A percentile compares a stretch with the other conserved stretches of the same genome.
phyloP scores from a whole-genome alignment of 805 yeast species.

The Wickerhamomyces tratensis region DNA sequence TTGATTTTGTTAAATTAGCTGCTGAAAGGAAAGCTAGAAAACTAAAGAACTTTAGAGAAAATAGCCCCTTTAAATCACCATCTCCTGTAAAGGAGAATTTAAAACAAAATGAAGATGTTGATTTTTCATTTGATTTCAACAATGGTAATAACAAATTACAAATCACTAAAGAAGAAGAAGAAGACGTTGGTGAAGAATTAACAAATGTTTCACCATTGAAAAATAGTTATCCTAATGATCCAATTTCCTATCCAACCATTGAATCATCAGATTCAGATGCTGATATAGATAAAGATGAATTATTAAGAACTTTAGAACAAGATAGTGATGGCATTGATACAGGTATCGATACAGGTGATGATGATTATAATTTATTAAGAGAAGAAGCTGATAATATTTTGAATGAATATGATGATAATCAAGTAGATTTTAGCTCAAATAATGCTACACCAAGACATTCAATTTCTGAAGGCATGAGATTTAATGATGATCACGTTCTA shows the following conservation, averaged over 20 bases:
- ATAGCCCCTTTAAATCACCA: conserved; percentile 20
- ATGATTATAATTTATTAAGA: conserved; percentile 25
- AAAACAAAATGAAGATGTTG: conserved; percentile 23
- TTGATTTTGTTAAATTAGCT: conserved; percentile 64
- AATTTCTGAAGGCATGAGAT: conserved; percentile 19
- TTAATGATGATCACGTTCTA: conserved; percentile 26
- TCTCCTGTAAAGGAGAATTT: conserved; percentile 3
- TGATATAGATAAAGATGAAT: conserved; percentile 44
- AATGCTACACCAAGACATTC: conserved; percentile 24
- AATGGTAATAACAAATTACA: conserved; percentile 28
- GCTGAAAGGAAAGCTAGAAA: conserved; percentile 55
- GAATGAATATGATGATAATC: conserved; percentile 25
- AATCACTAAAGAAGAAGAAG: conserved; percentile 25
- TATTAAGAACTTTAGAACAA: conserved; percentile 25
- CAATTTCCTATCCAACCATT: conserved; percentile 14
- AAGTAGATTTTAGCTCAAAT: conserved; percentile 15
- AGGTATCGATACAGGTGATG: conserved; percentile 25
- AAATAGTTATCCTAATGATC: conserved; percentile 9
- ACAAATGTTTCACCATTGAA: conserved; percentile 10
- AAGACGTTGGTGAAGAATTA: conserved; percentile 55
- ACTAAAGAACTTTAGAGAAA: conserved; percentile 33
- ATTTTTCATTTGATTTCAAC: conserved; percentile 32
- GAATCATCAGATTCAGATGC: conserved; percentile 41
- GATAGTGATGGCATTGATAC: conserved; percentile 25
- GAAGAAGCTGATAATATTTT: conserved; percentile 34